These are phyloP conservation scores for Leavenworthia alabamica DNA, from an alignment of 345 rosid species.

Conservation along the genomic window DNA sequence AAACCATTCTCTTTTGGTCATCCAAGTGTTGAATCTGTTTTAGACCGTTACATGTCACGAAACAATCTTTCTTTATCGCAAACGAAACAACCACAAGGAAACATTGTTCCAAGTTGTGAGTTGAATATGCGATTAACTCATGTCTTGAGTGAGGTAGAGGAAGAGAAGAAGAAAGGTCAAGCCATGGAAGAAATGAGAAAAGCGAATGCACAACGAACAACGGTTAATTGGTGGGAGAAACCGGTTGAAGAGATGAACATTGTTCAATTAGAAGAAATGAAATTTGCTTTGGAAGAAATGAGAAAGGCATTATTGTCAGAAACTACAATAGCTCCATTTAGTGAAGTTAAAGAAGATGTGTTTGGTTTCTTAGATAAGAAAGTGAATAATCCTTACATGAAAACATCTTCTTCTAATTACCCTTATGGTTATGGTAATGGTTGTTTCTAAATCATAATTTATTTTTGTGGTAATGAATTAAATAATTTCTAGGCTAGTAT, in stretches of 20 bases:
- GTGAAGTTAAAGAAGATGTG: slow-evolving; percentile 8
- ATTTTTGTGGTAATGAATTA: neutral
- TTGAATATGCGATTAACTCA: slow-evolving; percentile 9
- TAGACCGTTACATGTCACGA: slow-evolving; percentile 6
- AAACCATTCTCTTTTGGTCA: slow-evolving; percentile 27
- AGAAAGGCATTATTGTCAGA: slow-evolving; percentile 2
- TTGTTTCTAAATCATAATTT: slow-evolving; percentile 5
- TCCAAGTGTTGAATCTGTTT: slow-evolving; percentile 7
- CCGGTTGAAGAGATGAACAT: slow-evolving; percentile 21
- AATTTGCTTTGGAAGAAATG: slow-evolving; percentile 11
- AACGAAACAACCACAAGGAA: neutral
- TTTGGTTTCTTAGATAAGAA: slow-evolving; percentile 17
- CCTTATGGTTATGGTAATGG: slow-evolving; percentile 4
- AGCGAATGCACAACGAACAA: neutral
- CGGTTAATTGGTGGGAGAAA: slow-evolving; percentile 19
- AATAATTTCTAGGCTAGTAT: slow-evolving; percentile 10
- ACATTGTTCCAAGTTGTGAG: neutral
- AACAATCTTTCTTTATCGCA: neutral
- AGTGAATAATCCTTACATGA: neutral
- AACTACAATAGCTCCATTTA: neutral
- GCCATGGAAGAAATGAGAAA: slow-evolving; percentile 14
- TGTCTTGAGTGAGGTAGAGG: slow-evolving; percentile 5
- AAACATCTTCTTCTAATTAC: neutral
- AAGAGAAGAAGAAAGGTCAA: slow-evolving; percentile 16
- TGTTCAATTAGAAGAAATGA: slow-evolving; percentile 21